Conservation (phyloP, 2,329 filamentous ascomycete genomes). For the Colletotrichum horii region DNA sequence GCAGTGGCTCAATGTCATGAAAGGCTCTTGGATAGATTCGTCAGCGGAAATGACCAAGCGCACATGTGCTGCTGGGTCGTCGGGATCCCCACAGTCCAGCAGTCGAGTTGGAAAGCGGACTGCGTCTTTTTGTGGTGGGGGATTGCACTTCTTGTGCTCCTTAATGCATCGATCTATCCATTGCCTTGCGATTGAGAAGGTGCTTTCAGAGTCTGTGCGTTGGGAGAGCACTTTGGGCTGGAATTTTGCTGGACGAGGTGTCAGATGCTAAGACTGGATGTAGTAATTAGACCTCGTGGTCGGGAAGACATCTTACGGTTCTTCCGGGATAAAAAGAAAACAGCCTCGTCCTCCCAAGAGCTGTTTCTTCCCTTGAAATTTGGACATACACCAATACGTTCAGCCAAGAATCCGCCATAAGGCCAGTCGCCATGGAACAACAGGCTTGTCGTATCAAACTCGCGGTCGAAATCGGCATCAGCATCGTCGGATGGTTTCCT, state of each 20-base stretch:
- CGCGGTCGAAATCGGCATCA: neutral
- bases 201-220: neutral
- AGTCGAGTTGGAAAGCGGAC: neutral
- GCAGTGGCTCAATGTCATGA: neutral
- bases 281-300: rapidly evolving
- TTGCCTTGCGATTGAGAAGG: neutral
- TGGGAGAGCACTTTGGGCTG: neutral
- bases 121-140: neutral
- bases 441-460: neutral
- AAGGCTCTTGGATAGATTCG: neutral
- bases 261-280: neutral
- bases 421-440: neutral
- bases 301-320: neutral
- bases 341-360: neutral
- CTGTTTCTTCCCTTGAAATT: neutral
- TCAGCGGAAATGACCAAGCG: neutral
- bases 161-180: neutral
- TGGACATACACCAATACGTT: neutral
- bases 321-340: neutral
- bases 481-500: neutral
- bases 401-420: neutral
- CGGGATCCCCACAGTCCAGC: neutral
- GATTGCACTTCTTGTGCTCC: neutral
- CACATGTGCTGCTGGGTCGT: rapidly evolving
- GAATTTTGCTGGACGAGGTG: neutral